A percentile compares a stretch with the other conserved stretches of the same genome.
Conservation (phyloP, 1,139 yeast genomes). For the Scheffersomyces illinoinensis region DNA sequence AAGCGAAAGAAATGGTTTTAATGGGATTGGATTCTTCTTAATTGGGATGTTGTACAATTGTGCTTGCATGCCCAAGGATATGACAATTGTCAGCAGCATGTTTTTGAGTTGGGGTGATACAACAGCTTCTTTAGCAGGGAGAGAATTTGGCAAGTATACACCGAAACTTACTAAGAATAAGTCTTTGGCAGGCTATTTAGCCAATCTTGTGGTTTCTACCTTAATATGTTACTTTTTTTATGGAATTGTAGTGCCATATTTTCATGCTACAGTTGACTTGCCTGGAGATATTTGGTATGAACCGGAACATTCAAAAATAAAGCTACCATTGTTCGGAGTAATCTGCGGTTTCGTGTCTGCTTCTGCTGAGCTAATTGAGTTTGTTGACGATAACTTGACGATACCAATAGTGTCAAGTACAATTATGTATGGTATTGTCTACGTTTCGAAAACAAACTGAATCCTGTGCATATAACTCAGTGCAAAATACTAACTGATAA, state of each 20-base stretch:
- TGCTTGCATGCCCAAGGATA: slow-evolving; percentile 17
- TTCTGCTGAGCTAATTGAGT: slow-evolving; percentile 16
- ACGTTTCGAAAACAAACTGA: not conserved
- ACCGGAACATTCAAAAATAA: slow-evolving; percentile 9
- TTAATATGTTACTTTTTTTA: slow-evolving; percentile 16
- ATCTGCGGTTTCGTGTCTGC: slow-evolving; percentile 16
- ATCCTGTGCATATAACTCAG: not conserved
- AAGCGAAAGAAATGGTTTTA: slow-evolving; percentile 14
- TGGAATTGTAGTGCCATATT: slow-evolving; percentile 15
- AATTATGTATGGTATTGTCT: slow-evolving; percentile 7
- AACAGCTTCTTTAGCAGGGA: slow-evolving; percentile 89
- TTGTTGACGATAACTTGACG: slow-evolving; percentile 23
- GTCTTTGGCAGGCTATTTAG: slow-evolving; percentile 71
- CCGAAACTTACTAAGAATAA: slow-evolving; percentile 74
- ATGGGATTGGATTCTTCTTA: slow-evolving; percentile 20
- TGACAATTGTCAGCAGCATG: slow-evolving; percentile 25
- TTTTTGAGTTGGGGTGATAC: slow-evolving; percentile 96
- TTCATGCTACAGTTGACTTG: slow-evolving; percentile 9
- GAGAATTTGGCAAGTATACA: slow-evolving; percentile 74
- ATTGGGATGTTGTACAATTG: slow-evolving; percentile 17
- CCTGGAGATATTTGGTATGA: slow-evolving; percentile 16
- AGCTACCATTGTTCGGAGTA: slow-evolving; percentile 11
- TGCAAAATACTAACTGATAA: too few species aligned
- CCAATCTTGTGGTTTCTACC: slow-evolving; percentile 15
- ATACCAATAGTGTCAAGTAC: slow-evolving; percentile 19